A percentile compares a stretch with the other conserved stretches of the same genome.
Evolutionary conservation across 768 basidiomycete species (phyloP).

Genomic region (Mycena indigotica): DNA sequence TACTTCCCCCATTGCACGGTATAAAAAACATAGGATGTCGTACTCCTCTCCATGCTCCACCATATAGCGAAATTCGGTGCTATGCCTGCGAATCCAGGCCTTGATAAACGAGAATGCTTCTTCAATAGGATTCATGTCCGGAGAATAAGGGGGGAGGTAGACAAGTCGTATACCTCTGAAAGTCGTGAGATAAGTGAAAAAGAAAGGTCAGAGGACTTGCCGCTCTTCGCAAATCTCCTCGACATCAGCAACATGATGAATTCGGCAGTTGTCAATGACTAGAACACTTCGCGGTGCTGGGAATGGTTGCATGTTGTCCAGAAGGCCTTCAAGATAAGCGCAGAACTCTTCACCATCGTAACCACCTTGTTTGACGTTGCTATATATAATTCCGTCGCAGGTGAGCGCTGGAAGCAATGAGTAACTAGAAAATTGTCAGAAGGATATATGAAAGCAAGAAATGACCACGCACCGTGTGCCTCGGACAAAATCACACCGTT

Average conservation of each 20-base stretch:
- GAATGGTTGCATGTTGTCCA: slow-evolving; percentile 24
- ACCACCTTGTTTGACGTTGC: slow-evolving; percentile 13
- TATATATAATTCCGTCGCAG: slow-evolving; percentile 14
- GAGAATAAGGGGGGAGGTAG: slow-evolving; percentile 33
- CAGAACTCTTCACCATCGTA: slow-evolving; percentile 18
- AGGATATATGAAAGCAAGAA: not conserved
- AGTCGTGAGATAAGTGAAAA: not conserved
- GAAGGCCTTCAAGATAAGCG: slow-evolving; percentile 1
- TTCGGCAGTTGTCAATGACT: slow-evolving; percentile 30
- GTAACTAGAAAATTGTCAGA: slow-evolving; percentile 1
- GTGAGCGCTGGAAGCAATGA: slow-evolving; percentile 14
- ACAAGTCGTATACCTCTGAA: slow-evolving; percentile 20
- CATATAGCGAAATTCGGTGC: not conserved
- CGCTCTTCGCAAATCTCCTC: not conserved
- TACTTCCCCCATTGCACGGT: not conserved
- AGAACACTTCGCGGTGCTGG: slow-evolving; percentile 21
- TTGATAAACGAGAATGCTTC: slow-evolving; percentile 30
- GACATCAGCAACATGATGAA: slow-evolving; percentile 23
- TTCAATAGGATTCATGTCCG: slow-evolving; percentile 34
- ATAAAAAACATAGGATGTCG: not conserved
- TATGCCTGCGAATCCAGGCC: slow-evolving; percentile 26
- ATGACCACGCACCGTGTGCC: not conserved
- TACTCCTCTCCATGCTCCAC: not conserved
- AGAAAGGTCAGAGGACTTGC: not conserved
- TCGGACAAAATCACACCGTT: no score